Evolutionary conservation across 345 rosid species (phyloP), one percentile per base, ranked within the genome.

Genomic region (Lumnitzera racemosa): DNA sequence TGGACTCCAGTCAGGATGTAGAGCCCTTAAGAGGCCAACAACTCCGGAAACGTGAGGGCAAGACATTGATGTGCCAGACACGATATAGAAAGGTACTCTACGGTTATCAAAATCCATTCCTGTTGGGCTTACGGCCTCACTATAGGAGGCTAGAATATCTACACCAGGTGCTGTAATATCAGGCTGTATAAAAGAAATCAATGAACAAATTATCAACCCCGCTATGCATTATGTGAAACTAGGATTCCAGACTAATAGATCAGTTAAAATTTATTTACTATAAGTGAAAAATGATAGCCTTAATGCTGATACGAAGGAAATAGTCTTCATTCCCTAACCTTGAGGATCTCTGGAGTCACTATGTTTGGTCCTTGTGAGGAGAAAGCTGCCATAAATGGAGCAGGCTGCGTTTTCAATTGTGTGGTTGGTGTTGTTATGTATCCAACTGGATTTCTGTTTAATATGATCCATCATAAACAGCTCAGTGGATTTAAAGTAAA

Each of bases 151-250:
- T 69, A 91, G 67, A 59, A 91, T 63, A 57, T 81, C 64, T 54
- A 88, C 86, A 43, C 97, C 97, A 0, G 94, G 96, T 36, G 97
- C 97, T 2, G 94, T 88, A 24, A 90, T 74, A 61, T 89, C 96
- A 47, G 96, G 96, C 76, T 82, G 70, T 25, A 52, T 49, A 61
- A 14, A 16, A 29, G 25, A 46, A 7, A 12, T 0, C 15, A 53
- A 49, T 24, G 41, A 47, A 47, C 9, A 11, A 49, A 47, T 49
- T 49, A 24, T 36, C 43, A 36, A 36, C 3, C 7, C 10, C 43
- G 7, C 10, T 9, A 9, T 4, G 7, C 10, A 36, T 36, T 36
- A 36, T 9, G 7, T 5, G 7, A 1, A 36, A 36, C 7, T 36
- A 9, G 10, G 11, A 9, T 9, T 36, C 43, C 10, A 36, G 10